A percentile compares a stretch with the other conserved stretches of the same genome.
Conservation (phyloP, 331 rosid genomes). For the Cucumis variabilis region DNA sequence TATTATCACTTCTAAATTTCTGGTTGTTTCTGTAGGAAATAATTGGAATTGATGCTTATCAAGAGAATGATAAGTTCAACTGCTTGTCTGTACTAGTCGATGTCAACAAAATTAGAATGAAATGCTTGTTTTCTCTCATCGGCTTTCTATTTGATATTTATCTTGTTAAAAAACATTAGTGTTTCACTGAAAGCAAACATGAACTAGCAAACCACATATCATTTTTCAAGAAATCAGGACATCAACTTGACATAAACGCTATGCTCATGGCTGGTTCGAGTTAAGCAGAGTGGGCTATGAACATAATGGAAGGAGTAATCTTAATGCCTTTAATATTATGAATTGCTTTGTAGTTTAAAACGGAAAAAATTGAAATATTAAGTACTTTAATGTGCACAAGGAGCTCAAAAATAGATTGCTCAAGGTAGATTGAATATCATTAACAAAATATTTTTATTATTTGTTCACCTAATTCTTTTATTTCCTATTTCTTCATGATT, state of each 20-base stretch:
- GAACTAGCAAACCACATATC: neutral
- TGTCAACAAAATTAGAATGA: constrained; percentile 14
- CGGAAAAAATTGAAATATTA: neutral
- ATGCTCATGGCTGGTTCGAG: neutral
- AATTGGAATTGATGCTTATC: neutral
- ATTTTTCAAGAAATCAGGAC: neutral
- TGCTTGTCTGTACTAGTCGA: neutral
- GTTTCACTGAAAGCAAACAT: neutral
- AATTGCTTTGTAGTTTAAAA: neutral
- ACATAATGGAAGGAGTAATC: neutral
- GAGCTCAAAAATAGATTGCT: constrained; percentile 5
- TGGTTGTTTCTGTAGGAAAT: neutral
- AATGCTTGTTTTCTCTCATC: neutral
- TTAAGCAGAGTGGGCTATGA: neutral
- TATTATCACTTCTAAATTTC: constrained; percentile 25
- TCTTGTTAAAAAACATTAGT: neutral
- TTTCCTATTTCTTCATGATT: neutral
- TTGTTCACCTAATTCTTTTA: neutral
- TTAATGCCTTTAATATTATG: neutral
- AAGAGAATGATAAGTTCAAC: neutral
- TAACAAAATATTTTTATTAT: neutral
- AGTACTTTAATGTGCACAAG: neutral
- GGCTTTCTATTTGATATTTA: neutral
- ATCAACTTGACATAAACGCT: neutral
- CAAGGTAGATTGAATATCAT: neutral